A percentile compares a stretch with the other conserved stretches of the same genome.
Evolutionary conservation across 805 yeast genomes (phyloP).

Genomic region (Wickerhamiella slavikovae): DNA sequence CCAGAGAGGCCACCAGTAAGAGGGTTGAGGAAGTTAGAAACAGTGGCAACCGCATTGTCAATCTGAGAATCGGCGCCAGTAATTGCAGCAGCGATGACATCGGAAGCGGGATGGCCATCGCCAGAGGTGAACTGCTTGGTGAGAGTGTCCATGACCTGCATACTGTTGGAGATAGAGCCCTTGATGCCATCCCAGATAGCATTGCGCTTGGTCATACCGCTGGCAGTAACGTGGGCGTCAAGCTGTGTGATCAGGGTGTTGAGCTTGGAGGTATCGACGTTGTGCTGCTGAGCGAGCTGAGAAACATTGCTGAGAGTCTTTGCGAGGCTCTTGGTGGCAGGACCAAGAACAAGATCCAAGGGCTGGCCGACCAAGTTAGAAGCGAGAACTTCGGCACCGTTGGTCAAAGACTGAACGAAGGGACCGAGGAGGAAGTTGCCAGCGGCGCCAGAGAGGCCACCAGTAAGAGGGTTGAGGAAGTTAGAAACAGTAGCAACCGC

Average conservation of each 20-base stretch:
- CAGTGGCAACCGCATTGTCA: constrained; percentile 14
- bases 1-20: constrained; percentile 13
- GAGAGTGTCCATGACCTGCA: constrained; percentile 9
- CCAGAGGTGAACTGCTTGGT: constrained; percentile 5
- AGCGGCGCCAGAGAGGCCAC: constrained; percentile 2
- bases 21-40: constrained; percentile 9
- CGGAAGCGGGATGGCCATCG: constrained; percentile 12
- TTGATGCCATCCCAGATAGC: constrained; percentile 5
- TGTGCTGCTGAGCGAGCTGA: constrained; percentile 5
- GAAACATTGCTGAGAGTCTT: constrained; percentile 5
- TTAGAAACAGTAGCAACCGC: constrained; percentile 5
- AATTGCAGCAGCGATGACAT: constrained; percentile 10
- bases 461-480: constrained; percentile 1
- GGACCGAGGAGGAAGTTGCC: constrained; percentile 8
- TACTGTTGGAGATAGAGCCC: constrained; percentile 9
- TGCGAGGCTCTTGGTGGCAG: constrained; percentile 5
- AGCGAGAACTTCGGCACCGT: constrained; percentile 12
- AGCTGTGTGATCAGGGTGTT: neutral
- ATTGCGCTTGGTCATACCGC: neutral
- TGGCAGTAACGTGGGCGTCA: neutral
- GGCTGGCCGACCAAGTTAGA: constrained; percentile 7
- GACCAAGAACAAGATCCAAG: constrained; percentile 5
- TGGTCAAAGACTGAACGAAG: constrained; percentile 11
- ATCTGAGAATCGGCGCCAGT: constrained; percentile 18
- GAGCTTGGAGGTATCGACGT: constrained; percentile 2